These are phyloP conservation scores for Taiozyma sp. DNA, from an alignment of 1,139 yeast species.

Conservation along the genomic window DNA sequence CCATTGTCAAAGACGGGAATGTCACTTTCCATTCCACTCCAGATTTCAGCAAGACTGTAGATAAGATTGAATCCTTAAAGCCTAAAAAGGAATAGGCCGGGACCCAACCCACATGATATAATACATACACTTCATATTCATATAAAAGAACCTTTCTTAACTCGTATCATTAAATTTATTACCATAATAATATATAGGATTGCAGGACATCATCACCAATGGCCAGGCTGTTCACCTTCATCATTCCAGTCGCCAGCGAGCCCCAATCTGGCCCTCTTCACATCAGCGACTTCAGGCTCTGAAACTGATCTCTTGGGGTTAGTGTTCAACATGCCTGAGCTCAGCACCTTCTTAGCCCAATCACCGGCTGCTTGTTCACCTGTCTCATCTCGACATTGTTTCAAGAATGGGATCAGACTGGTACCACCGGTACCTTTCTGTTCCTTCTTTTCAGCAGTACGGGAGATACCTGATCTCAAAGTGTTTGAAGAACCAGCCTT, in stretches of 20 bases:
- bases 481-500: constrained; percentile 46
- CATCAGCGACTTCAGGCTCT: constrained; percentile 1
- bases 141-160: not conserved
- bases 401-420: constrained; percentile 80
- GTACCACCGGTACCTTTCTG: constrained; percentile 94
- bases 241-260: constrained; percentile 22
- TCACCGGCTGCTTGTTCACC: constrained; percentile 87
- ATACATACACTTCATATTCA: not conserved
- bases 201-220: constrained; percentile 14
- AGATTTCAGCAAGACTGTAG: constrained; percentile 36
- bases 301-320: constrained; percentile 4
- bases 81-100: not conserved
- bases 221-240: constrained; percentile 19
- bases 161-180: not conserved
- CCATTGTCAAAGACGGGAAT: constrained; percentile 36
- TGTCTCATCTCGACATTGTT: constrained; percentile 94
- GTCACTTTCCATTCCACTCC: constrained; percentile 40
- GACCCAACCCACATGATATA: too few relatives aligned
- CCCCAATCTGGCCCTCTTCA: constrained; percentile 20
- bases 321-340: constrained; percentile 45
- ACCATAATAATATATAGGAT: not conserved
- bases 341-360: constrained; percentile 78
- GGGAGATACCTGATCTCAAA: constrained; percentile 51
- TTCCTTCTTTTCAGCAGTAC: constrained; percentile 35
- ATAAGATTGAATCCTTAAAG: constrained; percentile 21